Base-by-base conservation (phyloP, 2,329 filamentous ascomycete genomes). In the Metarhizium robertsii region DNA sequence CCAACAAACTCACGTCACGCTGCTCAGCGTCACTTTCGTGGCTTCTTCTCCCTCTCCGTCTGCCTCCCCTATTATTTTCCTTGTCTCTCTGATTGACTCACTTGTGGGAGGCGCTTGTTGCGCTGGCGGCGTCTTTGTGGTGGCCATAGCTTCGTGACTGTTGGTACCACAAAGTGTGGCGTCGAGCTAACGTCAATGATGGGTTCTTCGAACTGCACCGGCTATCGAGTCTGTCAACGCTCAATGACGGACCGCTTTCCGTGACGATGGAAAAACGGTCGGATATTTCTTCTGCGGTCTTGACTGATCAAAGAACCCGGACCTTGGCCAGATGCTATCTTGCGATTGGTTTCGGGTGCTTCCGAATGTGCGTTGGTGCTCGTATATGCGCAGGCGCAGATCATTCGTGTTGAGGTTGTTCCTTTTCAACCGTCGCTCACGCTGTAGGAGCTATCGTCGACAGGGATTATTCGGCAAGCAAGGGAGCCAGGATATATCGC, bases 21-120 rank as follows among this genome's bases (percentile, higher is more conserved):
- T 25, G 25, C 25, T 25, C 25, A 25, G 25, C 25, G 25, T 25
- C 25, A 25, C 25, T 25, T 25, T 3, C 25, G 25, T 25, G 25
- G 25, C 25, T 25, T 25, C 25, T 25, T 25, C 25, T 25, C 4
- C 4, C 25, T 25, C 25, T 25, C 25, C 3, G 25, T 25, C 25
- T 25, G 25, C 25, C 25, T 25, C 25, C 25, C 25, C 3, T 25
- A 25, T 25, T 25, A 25, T 25, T 25, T 25, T 25, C 42, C 18
- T 18, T 45, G 16, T 20, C 6, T 18, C n/a, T 45, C 16, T 42
- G 16, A 13, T 29, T 18, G 34, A 58, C 58, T 56, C 53, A 58
- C 56, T 53, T 50, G 55, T 18, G 45, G 52, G 49, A 25, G 51
- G 53, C 50, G 51, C 53, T 47, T 59, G 55, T 43, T 55, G 57